phyloP scores from a whole-genome alignment of 805 yeast species.

The Schizosaccharomyces lindneri region DNA sequence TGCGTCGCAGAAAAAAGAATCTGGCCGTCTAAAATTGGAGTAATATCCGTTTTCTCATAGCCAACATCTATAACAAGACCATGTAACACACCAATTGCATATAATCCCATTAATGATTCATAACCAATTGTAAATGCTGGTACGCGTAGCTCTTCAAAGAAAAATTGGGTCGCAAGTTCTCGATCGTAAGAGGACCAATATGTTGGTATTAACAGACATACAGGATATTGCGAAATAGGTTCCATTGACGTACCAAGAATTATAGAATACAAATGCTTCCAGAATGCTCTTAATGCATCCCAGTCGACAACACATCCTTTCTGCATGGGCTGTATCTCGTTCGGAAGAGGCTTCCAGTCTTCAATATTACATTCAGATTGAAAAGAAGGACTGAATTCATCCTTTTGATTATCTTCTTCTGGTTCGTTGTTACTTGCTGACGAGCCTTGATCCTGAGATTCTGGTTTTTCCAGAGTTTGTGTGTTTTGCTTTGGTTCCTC shows the following conservation, averaged over 20 bases:
- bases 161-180: neutral
- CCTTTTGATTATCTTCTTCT: neutral
- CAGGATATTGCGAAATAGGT: neutral
- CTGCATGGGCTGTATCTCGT: neutral
- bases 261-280: neutral
- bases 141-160: conserved; percentile 1
- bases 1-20: neutral
- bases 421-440: neutral
- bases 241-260: neutral
- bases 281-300: neutral
- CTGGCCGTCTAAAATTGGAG: conserved; percentile 1
- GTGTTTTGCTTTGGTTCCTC: neutral
- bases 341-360: neutral
- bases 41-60: conserved; percentile 1
- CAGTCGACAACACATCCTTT: neutral
- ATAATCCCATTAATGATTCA: neutral
- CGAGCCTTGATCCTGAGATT: no score
- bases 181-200: neutral
- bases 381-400: neutral
- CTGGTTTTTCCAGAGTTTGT: no score
- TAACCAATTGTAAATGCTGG: neutral
- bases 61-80: conserved; percentile 1
- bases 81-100: neutral
- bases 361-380: neutral
- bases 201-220: neutral